These are phyloP conservation scores for Saccharum officinarum DNA, from an alignment of 176 grass and related monocot genomes.

Conservation along the genomic window DNA sequence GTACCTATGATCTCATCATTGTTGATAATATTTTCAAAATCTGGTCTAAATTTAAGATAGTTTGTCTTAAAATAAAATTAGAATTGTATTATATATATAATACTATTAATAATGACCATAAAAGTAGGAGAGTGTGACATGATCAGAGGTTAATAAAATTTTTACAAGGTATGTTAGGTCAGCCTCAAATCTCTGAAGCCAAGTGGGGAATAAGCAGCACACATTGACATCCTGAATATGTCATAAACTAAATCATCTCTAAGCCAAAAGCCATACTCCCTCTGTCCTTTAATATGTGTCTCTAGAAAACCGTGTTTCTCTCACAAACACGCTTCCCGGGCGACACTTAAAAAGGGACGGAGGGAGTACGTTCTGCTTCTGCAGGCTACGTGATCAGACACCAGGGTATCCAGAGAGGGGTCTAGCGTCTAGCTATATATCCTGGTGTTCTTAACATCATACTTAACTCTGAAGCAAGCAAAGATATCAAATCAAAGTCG, in stretches of 20 bases:
- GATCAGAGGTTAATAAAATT: not conserved
- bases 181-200: not conserved
- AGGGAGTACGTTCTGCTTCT: not conserved
- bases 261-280: not conserved
- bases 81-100: too few relatives aligned
- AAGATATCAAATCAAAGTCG: not conserved
- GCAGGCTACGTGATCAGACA: not conserved
- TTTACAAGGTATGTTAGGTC: constrained; percentile 25
- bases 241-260: not conserved
- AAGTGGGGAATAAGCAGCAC: constrained; percentile 15
- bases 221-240: not conserved
- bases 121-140: not conserved
- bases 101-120: too few relatives aligned
- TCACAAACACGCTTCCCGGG: too few relatives aligned
- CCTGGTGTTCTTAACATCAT: not conserved
- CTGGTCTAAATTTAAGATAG: too few relatives aligned
- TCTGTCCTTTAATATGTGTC: too few relatives aligned
- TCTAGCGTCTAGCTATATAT: constrained; percentile 14
- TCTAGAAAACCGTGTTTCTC: too few relatives aligned
- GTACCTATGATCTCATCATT: too few relatives aligned
- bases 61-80: too few relatives aligned
- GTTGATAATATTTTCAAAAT: too few relatives aligned
- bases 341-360: too few relatives aligned
- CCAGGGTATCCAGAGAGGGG: constrained; percentile 9
- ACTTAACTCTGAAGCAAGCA: constrained; percentile 26